A percentile compares a stretch with the other conserved stretches of the same genome.
phyloP scores from a whole-genome alignment of 176 grass and related monocot genomes.

The Phoenix dactylifera region DNA sequence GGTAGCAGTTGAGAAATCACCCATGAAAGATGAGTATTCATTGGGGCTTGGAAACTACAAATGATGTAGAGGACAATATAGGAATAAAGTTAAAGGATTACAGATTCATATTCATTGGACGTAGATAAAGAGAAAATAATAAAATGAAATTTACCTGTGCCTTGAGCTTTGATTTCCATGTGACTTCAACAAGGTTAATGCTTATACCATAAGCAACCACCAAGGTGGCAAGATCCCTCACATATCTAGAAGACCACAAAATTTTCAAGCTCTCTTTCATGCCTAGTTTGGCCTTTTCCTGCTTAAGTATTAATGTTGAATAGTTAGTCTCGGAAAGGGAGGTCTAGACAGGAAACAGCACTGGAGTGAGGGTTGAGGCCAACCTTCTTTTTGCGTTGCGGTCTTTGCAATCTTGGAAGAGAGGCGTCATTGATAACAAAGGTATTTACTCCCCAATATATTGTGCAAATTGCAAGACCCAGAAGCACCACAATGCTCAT shows the following conservation, averaged over 20 bases:
- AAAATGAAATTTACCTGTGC: constrained; percentile 52
- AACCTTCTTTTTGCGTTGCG: constrained; percentile 83
- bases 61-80: not conserved
- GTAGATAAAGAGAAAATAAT: not conserved
- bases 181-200: constrained; percentile 97
- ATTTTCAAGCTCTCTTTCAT: constrained; percentile 94
- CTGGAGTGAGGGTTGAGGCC: not conserved
- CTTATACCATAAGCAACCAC: constrained; percentile 99
- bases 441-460: constrained; percentile 84
- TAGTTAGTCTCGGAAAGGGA: constrained; percentile 7
- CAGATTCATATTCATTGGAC: too few species aligned
- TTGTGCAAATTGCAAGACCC: constrained; percentile 57
- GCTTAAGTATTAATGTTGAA: constrained; percentile 20
- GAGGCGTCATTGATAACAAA: constrained; percentile 59
- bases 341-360: not conserved
- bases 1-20: constrained; percentile 94
- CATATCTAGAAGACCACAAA: constrained; percentile 79
- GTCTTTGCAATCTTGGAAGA: constrained; percentile 33
- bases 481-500: constrained; percentile 96
- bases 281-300: constrained; percentile 92
- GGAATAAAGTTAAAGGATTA: not conserved
- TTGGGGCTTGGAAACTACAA: constrained; percentile 92
- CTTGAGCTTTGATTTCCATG: constrained; percentile 98
- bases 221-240: constrained; percentile 99
- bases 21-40: constrained; percentile 99